Percentiles rank a stretch among this genome's conserved stretches.
Conservation (phyloP, 2,329 filamentous ascomycete species). For the Cladosporium colombiae region DNA sequence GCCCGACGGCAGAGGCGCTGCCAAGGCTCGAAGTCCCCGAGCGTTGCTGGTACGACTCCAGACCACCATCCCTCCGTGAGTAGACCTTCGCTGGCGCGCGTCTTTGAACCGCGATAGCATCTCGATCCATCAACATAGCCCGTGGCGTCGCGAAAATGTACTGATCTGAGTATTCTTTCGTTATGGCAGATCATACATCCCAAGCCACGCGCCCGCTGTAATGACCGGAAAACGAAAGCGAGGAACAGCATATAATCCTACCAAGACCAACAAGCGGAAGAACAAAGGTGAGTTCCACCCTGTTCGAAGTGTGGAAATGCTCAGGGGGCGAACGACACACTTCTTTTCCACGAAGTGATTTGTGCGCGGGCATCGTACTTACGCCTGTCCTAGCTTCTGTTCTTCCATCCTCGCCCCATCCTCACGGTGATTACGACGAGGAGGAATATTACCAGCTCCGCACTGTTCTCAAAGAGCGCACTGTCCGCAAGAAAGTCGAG, state of each 20-base stretch:
- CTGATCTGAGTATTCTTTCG: slow-evolving; percentile 2
- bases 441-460: slow-evolving; percentile 31
- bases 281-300: slow-evolving; percentile 13
- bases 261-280: slow-evolving; percentile 14
- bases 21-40: background rate
- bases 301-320: background rate
- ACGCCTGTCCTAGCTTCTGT: slow-evolving; percentile 5
- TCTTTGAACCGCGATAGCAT: background rate
- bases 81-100: slow-evolving; percentile 10
- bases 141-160: background rate
- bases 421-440: slow-evolving; percentile 32
- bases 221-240: slow-evolving; percentile 18
- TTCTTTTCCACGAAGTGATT: background rate
- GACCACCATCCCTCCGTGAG: slow-evolving; percentile 8
- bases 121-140: background rate
- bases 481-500: slow-evolving; percentile 28
- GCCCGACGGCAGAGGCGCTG: background rate
- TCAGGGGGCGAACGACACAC: background rate
- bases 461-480: slow-evolving; percentile 36
- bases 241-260: slow-evolving; percentile 12
- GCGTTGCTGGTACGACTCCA: background rate
- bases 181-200: slow-evolving; percentile 11
- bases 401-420: slow-evolving; percentile 23
- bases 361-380: background rate
- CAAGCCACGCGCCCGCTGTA: slow-evolving; percentile 13